These are phyloP conservation scores for Candida boidinii DNA, from an alignment of 805 yeast genomes.

Conservation along the genomic window DNA sequence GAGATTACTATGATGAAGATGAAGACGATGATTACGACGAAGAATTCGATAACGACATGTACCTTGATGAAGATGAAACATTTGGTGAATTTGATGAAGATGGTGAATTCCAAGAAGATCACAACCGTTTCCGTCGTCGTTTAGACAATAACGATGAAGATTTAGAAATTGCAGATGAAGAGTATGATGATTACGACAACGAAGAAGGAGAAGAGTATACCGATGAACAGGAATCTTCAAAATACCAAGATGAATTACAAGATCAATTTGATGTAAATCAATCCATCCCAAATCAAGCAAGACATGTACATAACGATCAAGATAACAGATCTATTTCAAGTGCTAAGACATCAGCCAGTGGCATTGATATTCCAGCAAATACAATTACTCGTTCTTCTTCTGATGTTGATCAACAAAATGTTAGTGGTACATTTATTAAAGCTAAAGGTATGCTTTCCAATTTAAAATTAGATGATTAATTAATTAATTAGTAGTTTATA, in stretches of 20 bases:
- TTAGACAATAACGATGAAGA: conserved; percentile 6
- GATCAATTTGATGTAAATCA: conserved; percentile 3
- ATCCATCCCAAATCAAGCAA: background rate
- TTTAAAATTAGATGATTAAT: conserved; percentile 8
- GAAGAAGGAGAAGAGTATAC: conserved; percentile 7
- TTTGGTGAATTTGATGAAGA: conserved; percentile 11
- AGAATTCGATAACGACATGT: conserved; percentile 10
- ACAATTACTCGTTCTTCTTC: conserved; percentile 9
- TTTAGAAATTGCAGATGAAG: conserved; percentile 6
- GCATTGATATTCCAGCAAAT: conserved; percentile 8
- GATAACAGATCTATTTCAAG: background rate
- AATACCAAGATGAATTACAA: conserved; percentile 4
- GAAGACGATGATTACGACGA: conserved; percentile 17
- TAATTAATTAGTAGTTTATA: no score
- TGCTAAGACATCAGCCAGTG: conserved; percentile 1
- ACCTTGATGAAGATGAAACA: conserved; percentile 21
- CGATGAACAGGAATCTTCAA: conserved; percentile 3
- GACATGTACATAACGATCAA: background rate
- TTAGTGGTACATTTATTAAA: conserved; percentile 16
- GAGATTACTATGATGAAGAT: conserved; percentile 11
- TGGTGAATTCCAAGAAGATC: conserved; percentile 6
- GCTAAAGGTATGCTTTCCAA: conserved; percentile 14
- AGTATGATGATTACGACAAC: conserved; percentile 2
- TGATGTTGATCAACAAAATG: conserved; percentile 10
- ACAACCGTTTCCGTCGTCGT: background rate